phyloP scores from a whole-genome alignment of 2,329 filamentous ascomycete species.

The Penicillium thymicola region DNA sequence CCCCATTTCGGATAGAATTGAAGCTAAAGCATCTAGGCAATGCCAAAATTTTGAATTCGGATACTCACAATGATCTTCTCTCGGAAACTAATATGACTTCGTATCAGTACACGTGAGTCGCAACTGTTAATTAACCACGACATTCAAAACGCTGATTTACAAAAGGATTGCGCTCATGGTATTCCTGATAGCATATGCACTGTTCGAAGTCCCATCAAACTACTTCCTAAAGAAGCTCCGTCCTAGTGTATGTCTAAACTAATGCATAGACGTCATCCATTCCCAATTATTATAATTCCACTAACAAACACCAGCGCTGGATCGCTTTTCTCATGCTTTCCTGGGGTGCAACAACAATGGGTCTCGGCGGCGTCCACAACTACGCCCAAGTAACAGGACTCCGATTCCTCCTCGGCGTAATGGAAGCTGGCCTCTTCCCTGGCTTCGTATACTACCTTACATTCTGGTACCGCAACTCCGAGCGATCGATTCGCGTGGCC shows the following conservation, averaged over 20 bases:
- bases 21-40: constrained; percentile 43
- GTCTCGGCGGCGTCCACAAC: constrained; percentile 45
- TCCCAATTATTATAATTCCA: not conserved
- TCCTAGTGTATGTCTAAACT: constrained; percentile 36
- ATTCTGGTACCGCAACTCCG: constrained; percentile 56
- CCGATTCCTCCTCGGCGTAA: constrained; percentile 50
- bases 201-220: constrained; percentile 52
- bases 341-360: constrained; percentile 50
- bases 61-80: constrained; percentile 60
- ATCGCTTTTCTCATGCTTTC: constrained; percentile 51
- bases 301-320: constrained; percentile 37
- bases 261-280: not conserved
- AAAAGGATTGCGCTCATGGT: constrained; percentile 46
- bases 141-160: constrained; percentile 4
- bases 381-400: constrained; percentile 45
- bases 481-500: constrained; percentile 58
- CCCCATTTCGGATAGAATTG: not conserved
- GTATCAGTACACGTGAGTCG: constrained; percentile 55
- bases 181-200: constrained; percentile 48
- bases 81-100: constrained; percentile 60
- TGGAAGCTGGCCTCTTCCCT: constrained; percentile 52
- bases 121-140: not conserved
- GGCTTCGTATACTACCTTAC: constrained; percentile 49
- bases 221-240: constrained; percentile 49
- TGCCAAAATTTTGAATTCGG: constrained; percentile 63